phyloP scores from a whole-genome alignment of 208 protist species.

The Crithidia brevicula region DNA sequence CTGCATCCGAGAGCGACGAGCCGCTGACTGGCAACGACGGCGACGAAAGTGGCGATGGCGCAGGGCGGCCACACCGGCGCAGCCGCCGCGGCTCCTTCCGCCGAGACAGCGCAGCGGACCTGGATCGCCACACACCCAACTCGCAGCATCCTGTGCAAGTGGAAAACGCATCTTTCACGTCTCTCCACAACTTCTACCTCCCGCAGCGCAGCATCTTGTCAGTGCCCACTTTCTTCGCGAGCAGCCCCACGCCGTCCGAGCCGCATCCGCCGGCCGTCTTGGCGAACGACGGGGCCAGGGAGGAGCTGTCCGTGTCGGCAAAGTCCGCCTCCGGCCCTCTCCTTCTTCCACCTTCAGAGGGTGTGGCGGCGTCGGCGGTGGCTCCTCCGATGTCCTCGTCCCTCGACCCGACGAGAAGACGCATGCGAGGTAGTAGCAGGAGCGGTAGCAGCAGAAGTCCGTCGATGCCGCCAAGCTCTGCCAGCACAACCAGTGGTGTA shows the following conservation, averaged over 20 bases:
- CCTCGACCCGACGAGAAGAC: neutral
- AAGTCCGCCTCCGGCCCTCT: neutral
- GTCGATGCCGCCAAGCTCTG: neutral
- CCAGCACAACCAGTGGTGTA: neutral
- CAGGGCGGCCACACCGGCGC: neutral
- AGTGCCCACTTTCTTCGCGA: constrained; percentile 17
- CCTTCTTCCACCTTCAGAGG: neutral
- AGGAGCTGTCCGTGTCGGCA: neutral
- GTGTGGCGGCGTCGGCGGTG: neutral
- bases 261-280: neutral
- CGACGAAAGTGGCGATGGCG: neutral
- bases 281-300: neutral
- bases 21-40: neutral
- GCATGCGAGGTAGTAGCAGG: neutral
- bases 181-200: constrained; percentile 35
- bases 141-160: neutral
- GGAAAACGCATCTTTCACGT: constrained; percentile 30
- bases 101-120: constrained; percentile 2
- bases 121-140: neutral
- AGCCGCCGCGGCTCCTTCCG: neutral
- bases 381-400: neutral
- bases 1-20: constrained; percentile 22
- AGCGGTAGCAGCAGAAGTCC: neutral
- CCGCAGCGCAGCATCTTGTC: constrained; percentile 35
- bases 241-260: constrained; percentile 13